phyloP scores from a whole-genome alignment of 179 eudicot species.

The Beta lomatogona region DNA sequence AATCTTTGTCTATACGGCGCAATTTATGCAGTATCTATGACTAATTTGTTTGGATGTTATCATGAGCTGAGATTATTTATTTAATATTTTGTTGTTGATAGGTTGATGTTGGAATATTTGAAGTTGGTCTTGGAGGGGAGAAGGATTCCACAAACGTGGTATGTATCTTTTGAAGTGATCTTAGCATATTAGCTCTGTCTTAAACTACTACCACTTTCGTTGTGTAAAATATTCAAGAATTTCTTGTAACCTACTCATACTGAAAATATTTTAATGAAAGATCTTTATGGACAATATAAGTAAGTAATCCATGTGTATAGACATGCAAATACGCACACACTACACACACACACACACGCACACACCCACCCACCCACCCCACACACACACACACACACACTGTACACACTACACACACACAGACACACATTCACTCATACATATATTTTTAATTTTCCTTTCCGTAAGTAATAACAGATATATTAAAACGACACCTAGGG shows the following conservation, averaged over 20 bases:
- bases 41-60: background rate
- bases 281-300: background rate
- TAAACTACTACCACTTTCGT: background rate
- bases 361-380: too few species aligned
- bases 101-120: slow-evolving; percentile 92
- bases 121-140: slow-evolving; percentile 87
- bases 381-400: too few species aligned
- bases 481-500: too few species aligned
- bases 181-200: background rate
- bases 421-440: too few species aligned
- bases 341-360: too few species aligned
- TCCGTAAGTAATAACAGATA: too few species aligned
- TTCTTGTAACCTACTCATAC: background rate
- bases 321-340: too few species aligned
- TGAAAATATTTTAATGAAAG: background rate
- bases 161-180: slow-evolving; percentile 23
- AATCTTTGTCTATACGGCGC: too few species aligned
- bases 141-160: slow-evolving; percentile 92
- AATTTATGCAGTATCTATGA: too few species aligned
- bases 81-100: slow-evolving; percentile 30
- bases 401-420: too few species aligned
- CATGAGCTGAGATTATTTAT: background rate
- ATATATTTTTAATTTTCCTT: too few species aligned
- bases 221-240: background rate
- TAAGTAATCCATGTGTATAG: background rate